Evolutionary conservation across 2,329 filamentous ascomycete species (phyloP).

Genomic region (Tolypocladium ovalisporum): DNA sequence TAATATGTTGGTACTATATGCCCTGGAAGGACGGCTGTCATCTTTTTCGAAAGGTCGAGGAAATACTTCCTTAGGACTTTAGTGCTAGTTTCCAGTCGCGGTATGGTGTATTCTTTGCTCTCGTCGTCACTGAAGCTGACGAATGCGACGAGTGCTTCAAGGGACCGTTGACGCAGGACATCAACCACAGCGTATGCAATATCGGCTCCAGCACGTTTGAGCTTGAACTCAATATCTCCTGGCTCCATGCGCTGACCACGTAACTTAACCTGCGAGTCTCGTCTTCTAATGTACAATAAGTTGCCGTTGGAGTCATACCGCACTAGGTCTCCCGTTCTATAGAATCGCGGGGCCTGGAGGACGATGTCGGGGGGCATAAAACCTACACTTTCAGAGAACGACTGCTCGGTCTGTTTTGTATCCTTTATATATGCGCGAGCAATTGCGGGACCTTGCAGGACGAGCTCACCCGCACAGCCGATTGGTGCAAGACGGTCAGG

Average conservation of each 20-base stretch:
- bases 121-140: conserved; percentile 4
- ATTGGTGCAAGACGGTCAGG: conserved; percentile 1
- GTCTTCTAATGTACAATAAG: not conserved
- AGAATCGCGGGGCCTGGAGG: conserved; percentile 1
- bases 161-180: not conserved
- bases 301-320: not conserved
- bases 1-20: conserved; percentile 7
- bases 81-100: not conserved
- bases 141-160: conserved; percentile 4
- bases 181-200: conserved; percentile 5
- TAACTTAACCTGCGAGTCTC: conserved; percentile 7
- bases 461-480: conserved; percentile 4
- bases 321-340: conserved; percentile 7
- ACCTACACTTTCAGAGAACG: not conserved
- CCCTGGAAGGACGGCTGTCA: not conserved
- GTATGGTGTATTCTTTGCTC: not conserved
- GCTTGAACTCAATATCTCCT: conserved; percentile 10
- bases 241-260: conserved; percentile 12
- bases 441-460: conserved; percentile 21
- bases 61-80: not conserved
- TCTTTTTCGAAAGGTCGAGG: not conserved
- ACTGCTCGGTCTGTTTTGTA: conserved; percentile 1
- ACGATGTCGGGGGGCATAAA: conserved; percentile 14
- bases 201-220: not conserved
- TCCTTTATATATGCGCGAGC: conserved; percentile 30